Conservation (phyloP, 164 flowering plant genomes). For the Umbilicus rupestris region DNA sequence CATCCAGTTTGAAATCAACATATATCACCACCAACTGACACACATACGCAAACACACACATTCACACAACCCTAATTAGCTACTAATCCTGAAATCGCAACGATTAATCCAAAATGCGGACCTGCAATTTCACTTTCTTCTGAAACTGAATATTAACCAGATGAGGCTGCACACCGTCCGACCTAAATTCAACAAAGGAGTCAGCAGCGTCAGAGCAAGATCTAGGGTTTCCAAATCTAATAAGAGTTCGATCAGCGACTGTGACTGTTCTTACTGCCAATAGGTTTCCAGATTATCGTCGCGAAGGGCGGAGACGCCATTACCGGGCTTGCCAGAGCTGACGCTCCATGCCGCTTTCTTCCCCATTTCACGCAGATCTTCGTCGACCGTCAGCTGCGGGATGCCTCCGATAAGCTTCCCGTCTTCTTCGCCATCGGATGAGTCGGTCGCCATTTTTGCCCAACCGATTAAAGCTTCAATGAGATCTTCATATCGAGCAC, state of each 20-base stretch:
- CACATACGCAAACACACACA: neutral
- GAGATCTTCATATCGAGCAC: too few relatives aligned
- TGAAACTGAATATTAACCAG: slow-evolving; percentile 84
- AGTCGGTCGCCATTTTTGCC: slow-evolving; percentile 56
- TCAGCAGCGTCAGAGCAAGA: neutral
- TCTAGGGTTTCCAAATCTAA: neutral
- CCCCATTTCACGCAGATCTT: slow-evolving; percentile 76
- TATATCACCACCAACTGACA: slow-evolving; percentile 65
- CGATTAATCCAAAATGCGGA: slow-evolving; percentile 8
- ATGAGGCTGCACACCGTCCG: slow-evolving; percentile 97
- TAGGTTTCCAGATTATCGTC: slow-evolving; percentile 82
- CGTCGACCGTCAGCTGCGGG: slow-evolving; percentile 46
- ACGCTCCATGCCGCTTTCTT: slow-evolving; percentile 97
- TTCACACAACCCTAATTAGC: neutral
- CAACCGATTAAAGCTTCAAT: too few relatives aligned
- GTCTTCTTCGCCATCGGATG: slow-evolving; percentile 85
- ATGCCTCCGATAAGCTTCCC: slow-evolving; percentile 60
- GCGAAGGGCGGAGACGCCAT: slow-evolving; percentile 76
- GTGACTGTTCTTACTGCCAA: slow-evolving; percentile 59
- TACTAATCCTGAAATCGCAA: neutral
- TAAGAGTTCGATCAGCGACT: neutral
- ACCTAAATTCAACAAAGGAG: slow-evolving; percentile 29
- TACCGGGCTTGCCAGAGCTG: slow-evolving; percentile 93
- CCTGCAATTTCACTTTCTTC: slow-evolving; percentile 86
- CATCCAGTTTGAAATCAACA: slow-evolving; percentile 96